Percentiles rank a stretch among this genome's conserved stretches.
phyloP scores from a whole-genome alignment of 2,329 filamentous ascomycete species.

The Orbilia oligospora region DNA sequence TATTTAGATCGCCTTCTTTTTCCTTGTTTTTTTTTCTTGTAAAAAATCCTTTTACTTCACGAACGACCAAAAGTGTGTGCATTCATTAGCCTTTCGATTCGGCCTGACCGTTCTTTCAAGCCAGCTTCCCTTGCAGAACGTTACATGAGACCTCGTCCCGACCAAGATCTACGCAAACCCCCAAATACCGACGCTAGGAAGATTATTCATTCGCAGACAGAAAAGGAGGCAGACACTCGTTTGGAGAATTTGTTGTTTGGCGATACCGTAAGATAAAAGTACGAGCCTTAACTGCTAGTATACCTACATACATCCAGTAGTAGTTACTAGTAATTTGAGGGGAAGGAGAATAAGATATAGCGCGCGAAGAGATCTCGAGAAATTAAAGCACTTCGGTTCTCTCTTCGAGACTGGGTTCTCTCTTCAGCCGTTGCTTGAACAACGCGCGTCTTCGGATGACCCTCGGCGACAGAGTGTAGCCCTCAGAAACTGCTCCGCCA shows the following conservation, averaged over 20 bases:
- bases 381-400: too few species aligned
- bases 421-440: constrained; percentile 17
- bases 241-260: not conserved
- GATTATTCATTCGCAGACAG: not conserved
- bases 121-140: constrained; percentile 60
- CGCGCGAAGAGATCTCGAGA: too few species aligned
- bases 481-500: not conserved
- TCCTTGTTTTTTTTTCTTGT: constrained; percentile 10
- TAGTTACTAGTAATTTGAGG: not conserved
- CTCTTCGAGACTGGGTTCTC: not conserved
- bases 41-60: constrained; percentile 21
- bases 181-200: constrained; percentile 28
- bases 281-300: not conserved
- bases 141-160: constrained; percentile 57
- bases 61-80: constrained; percentile 26
- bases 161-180: constrained; percentile 51
- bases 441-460: constrained; percentile 41
- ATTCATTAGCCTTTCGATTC: constrained; percentile 24
- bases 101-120: constrained; percentile 51
- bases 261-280: constrained; percentile 17
- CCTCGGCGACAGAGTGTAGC: constrained; percentile 23
- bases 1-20: constrained; percentile 27
- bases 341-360: not conserved
- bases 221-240: not conserved
- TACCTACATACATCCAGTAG: not conserved